Evolutionary conservation across 2,329 filamentous ascomycete genomes (phyloP), one percentile per base, ranked within the genome.

Genomic region (Fusarium sp.): DNA sequence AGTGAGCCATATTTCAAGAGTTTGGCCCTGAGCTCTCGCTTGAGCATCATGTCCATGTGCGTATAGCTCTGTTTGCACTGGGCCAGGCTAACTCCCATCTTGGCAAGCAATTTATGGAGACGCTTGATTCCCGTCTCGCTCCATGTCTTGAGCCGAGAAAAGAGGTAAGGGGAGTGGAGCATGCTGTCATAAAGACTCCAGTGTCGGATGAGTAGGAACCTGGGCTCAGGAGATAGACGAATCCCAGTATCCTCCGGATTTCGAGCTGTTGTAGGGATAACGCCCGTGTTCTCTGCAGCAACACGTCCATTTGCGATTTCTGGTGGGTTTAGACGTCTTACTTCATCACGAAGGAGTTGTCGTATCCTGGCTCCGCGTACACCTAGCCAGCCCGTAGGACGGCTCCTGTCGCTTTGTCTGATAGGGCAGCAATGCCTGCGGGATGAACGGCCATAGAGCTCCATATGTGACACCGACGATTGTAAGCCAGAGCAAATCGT

Each of bases 181-280:
- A 99, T 98, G 82, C 95, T 98, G 80, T 99, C 97, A 82, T 98
- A 98, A 16, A 99, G 87, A 77, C 95, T 98, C 97, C 97, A 99
- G 82, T 99, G 97, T 37, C 97, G 89, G 63, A 98, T 94, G 0
- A 99, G 89, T 30, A 98, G 89, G 76, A 99, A 98, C 45, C 94
- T 93, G 11, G 97, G 97, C 80, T 99, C 97, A 0, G 97, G 97
- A 0, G 95, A 98, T 43, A 99, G 86, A 25, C 95, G 92, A 76
- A 99, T 98, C 60, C 95, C 93, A 11, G 92, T 97, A 82, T 99
- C 97, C 64, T 95, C 96, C 7, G 97, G 95, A 72, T 93, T 97
- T 70, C 93, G 89, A 9, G 95, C 95, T 25, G 94, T 95, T 0
- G 95, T 98, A 9, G 94, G 95, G 63, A 98, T 97, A 64, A 96